These are phyloP conservation scores for Eutrema heterophyllum DNA, from an alignment of 345 rosid species.

Conservation along the genomic window DNA sequence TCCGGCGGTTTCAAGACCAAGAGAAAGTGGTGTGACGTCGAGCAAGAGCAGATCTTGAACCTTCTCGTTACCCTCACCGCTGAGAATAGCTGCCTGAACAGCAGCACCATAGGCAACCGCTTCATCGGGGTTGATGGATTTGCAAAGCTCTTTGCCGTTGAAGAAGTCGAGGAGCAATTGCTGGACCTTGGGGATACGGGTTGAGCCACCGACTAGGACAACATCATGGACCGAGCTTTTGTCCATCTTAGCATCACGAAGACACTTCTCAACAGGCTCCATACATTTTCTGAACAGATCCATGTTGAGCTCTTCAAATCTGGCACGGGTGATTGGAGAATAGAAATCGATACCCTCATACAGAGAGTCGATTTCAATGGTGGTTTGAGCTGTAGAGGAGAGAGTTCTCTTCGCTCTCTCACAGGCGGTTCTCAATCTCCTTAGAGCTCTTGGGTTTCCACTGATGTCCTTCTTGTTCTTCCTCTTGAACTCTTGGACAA, in stretches of 20 bases:
- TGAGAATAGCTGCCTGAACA: conserved; percentile 72
- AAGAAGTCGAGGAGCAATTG: conserved; percentile 60
- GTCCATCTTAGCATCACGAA: conserved; percentile 77
- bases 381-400: conserved; percentile 61
- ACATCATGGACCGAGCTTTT: conserved; percentile 57
- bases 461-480: conserved; percentile 68
- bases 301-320: conserved; percentile 67
- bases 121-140: conserved; percentile 74
- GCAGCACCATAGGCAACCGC: conserved; percentile 87
- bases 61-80: conserved; percentile 78
- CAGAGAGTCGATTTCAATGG: conserved; percentile 63
- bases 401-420: conserved; percentile 72
- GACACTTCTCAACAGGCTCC: conserved; percentile 72
- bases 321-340: conserved; percentile 60
- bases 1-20: conserved; percentile 63
- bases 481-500: conserved; percentile 70
- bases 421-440: conserved; percentile 69
- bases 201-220: conserved; percentile 65
- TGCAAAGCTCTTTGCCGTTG: conserved; percentile 74
- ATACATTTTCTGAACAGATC: conserved; percentile 67
- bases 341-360: conserved; percentile 72
- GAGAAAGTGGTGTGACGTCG: conserved; percentile 67
- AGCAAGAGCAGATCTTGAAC: conserved; percentile 66
- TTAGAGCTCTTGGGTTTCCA: conserved; percentile 60
- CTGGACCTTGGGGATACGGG: conserved; percentile 72